Conservation (phyloP, 129 eudicot species). For the Tagetes patula region DNA sequence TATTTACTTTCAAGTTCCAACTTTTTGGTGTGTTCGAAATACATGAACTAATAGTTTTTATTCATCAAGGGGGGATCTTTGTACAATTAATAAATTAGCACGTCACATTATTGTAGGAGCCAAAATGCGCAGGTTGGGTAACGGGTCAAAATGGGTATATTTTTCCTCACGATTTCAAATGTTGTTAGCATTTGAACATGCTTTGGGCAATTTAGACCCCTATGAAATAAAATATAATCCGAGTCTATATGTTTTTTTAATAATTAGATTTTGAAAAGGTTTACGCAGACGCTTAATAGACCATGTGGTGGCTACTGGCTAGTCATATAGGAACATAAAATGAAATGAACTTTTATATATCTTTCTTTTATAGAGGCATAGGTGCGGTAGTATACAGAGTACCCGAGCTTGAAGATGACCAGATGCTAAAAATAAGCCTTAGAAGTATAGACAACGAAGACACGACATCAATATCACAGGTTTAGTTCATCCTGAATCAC, state of each 20-base stretch:
- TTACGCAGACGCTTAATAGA: background rate
- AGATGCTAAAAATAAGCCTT: slow-evolving; percentile 67
- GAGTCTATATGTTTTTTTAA: background rate
- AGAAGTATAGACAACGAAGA: slow-evolving; percentile 64
- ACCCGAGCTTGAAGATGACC: slow-evolving; percentile 65
- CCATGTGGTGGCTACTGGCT: background rate
- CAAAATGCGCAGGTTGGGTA: background rate
- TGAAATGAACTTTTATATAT: background rate
- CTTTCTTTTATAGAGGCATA: slow-evolving; percentile 50
- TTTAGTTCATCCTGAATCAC: slow-evolving; percentile 7
- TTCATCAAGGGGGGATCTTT: background rate
- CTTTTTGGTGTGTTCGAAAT: background rate
- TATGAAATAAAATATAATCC: background rate
- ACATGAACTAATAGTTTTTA: background rate
- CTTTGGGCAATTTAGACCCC: background rate
- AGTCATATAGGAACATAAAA: background rate
- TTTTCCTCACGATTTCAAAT: background rate
- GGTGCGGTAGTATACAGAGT: slow-evolving; percentile 85
- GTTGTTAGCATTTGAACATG: background rate
- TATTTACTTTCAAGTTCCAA: background rate
- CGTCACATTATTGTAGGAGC: background rate
- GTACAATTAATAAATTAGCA: background rate
- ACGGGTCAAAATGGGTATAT: background rate
- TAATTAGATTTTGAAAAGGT: background rate
- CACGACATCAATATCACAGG: slow-evolving; percentile 85